These are phyloP conservation scores for Plasmodium gallinaceum DNA, from an alignment of 169 alveolate genomes.

Conservation along the genomic window DNA sequence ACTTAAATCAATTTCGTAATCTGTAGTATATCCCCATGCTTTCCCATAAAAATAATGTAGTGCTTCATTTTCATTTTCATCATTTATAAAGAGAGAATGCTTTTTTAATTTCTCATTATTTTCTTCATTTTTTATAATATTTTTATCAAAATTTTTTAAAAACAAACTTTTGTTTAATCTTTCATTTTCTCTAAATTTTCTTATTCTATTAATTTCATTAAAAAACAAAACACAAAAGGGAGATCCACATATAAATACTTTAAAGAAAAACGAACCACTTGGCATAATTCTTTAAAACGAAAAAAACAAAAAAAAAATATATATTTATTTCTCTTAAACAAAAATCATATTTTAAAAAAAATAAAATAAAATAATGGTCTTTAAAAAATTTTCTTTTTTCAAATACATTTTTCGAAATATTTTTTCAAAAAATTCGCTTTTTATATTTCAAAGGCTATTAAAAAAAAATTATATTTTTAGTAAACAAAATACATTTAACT, in stretches of 20 bases:
- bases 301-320: no score
- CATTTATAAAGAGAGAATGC: not conserved
- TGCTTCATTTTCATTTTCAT: conserved; percentile 13
- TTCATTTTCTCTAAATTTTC: conserved; percentile 51
- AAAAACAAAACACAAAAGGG: conserved; percentile 45
- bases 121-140: conserved; percentile 5
- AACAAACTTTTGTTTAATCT: conserved; percentile 53
- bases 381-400: no score
- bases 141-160: conserved; percentile 48
- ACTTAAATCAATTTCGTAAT: conserved; percentile 74
- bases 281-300: conserved; percentile 21
- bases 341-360: no score
- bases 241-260: conserved; percentile 31
- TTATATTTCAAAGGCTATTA: no score
- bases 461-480: no score
- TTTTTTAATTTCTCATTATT: not conserved
- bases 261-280: conserved; percentile 18
- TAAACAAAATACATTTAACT: no score
- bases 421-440: no score
- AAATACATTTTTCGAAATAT: no score
- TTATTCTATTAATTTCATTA: conserved; percentile 56
- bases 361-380: no score
- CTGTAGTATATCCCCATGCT: conserved; percentile 78
- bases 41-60: conserved; percentile 72
- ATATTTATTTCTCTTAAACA: not conserved